Evolutionary conservation across 129 eudicot genomes (phyloP).

Genomic region (Calendula officinalis): DNA sequence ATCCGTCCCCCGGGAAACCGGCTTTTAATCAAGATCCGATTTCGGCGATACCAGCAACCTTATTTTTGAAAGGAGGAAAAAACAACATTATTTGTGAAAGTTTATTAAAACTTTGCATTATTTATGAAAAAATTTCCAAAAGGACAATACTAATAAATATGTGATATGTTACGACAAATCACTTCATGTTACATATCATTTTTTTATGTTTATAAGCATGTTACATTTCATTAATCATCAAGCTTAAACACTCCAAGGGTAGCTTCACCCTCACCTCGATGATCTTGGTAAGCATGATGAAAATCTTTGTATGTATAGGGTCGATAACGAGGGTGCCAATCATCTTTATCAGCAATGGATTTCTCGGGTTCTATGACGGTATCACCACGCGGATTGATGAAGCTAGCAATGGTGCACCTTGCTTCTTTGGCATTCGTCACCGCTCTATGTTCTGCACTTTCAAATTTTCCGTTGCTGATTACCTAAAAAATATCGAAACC

Average conservation of each 20-base stretch:
- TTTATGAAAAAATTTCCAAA: not conserved
- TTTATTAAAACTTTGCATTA: not conserved
- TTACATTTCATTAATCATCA: not conserved
- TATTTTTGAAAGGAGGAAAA: too few relatives aligned
- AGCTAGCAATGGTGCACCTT: conserved; percentile 39
- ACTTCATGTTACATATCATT: not conserved
- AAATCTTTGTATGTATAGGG: conserved; percentile 4
- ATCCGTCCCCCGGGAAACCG: too few relatives aligned
- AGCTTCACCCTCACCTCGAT: conserved; percentile 6
- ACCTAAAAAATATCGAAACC: conserved; percentile 30
- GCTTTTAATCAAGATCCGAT: too few relatives aligned
- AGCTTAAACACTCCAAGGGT: conserved; percentile 5
- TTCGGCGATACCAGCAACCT: too few relatives aligned
- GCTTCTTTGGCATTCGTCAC: conserved; percentile 41
- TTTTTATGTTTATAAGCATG: too few relatives aligned
- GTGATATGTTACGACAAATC: not conserved
- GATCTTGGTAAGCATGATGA: not conserved
- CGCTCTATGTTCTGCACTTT: conserved; percentile 57
- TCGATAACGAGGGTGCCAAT: conserved; percentile 2
- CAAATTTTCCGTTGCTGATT: conserved; percentile 53
- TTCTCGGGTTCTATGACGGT: conserved; percentile 51
- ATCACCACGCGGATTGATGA: conserved; percentile 40
- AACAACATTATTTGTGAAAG: too few relatives aligned
- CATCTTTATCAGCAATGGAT: conserved; percentile 1
- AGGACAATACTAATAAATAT: not conserved